Base-by-base conservation (phyloP, 2,329 filamentous ascomycete genomes). In the Alternaria novae-zelandiae region DNA sequence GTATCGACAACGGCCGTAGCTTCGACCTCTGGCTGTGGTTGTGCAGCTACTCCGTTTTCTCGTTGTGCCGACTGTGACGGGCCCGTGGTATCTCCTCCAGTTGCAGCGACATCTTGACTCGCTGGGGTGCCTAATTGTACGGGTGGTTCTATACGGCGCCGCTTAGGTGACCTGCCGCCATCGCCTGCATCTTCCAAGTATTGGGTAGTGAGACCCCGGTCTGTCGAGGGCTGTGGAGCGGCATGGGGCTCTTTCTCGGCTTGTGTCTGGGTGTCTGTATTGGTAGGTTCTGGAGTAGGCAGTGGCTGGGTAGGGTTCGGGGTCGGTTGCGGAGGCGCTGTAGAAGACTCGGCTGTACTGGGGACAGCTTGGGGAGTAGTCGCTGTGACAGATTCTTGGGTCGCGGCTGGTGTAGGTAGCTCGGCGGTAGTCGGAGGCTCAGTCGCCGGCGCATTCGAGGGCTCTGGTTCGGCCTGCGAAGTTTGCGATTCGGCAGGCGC, bases 361-460 rank as follows among this genome's bases (percentile, higher is more conserved):
- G 50, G 36, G 32, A 57, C 57, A n/a, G 63, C 43, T 10, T 61
- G 60, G 11, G 59, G 30, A 20, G 57, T 54, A 61, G 61, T 54
- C 50, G 65, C 55, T 41, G 44, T 17, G 21, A 36, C 9, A 5
- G 64, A 53, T 8, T 71, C 72, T 53, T 77, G 76, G 12, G 74
- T 74, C 32, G 73, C 57, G 21, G 56, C 61, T 13, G 73, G 73
- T 20, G 75, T 74, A 45, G 74, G 73, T 11, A 74, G 57, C 49
- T 70, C 70, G 26, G 69, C 55, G 21, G 59, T 46, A 41, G 63
- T 44, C 32, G 54, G 55, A 13, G 65, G 65, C 45, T 68, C 67
- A 30, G 57, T 23, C 12, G 69, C 61, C 17, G 68, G 65, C 20
- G 59, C 58, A 20, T 51, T 46, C 12, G 64, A 62, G 36, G 61